phyloP scores from a whole-genome alignment of 371 early-diverging fungal genomes.

The Circinella minor region DNA sequence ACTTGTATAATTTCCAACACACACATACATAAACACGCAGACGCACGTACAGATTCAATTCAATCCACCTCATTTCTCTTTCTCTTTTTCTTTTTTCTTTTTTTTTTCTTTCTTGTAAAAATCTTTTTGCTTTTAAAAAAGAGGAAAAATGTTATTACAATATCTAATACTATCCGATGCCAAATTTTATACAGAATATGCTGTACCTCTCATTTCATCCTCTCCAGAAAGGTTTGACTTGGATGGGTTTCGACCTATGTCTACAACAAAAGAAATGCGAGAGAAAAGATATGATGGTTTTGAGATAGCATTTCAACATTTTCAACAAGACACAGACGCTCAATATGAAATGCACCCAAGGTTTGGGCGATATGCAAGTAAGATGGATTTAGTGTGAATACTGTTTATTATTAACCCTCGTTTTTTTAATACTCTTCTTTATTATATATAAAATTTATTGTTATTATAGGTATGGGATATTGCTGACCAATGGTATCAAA shows the following conservation, averaged over 20 bases:
- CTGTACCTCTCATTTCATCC: slow-evolving; percentile 34
- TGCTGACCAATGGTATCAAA: slow-evolving; percentile 54
- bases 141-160: slow-evolving; percentile 19
- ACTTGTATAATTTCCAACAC: no score
- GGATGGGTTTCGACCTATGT: slow-evolving; percentile 38
- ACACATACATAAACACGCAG: no score
- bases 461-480: slow-evolving; percentile 47
- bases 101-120: no score
- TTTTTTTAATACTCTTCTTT: background rate
- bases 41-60: no score
- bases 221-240: slow-evolving; percentile 35
- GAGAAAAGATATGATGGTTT: slow-evolving; percentile 11
- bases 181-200: slow-evolving; percentile 41
- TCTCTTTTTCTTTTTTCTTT: no score
- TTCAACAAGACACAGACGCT: slow-evolving; percentile 33
- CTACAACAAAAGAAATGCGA: slow-evolving; percentile 12
- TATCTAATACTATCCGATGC: slow-evolving; percentile 44
- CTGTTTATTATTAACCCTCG: background rate
- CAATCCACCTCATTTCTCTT: no score
- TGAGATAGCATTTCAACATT: slow-evolving; percentile 31
- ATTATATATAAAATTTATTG: background rate
- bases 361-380: slow-evolving; percentile 49
- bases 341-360: slow-evolving; percentile 50
- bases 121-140: background rate
- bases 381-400: slow-evolving; percentile 6